phyloP scores from a whole-genome alignment of 2,329 filamentous ascomycete species.

The Exophiala alcalophila region DNA sequence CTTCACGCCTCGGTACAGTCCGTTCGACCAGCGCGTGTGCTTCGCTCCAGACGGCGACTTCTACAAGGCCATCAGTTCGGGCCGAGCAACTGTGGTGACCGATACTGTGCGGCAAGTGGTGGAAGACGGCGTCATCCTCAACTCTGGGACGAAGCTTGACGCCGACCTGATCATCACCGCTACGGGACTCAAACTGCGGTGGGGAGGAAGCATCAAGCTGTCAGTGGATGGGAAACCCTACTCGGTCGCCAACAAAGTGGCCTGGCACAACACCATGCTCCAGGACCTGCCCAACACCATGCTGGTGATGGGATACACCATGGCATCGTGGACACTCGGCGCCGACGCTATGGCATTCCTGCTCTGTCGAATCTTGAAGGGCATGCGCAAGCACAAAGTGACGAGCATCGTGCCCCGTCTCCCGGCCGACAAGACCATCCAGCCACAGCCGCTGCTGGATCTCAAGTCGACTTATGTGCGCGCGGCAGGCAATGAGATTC shows the following conservation, averaged over 20 bases:
- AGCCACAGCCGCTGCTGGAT: slow-evolving; percentile 33
- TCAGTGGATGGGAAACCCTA: slow-evolving; percentile 38
- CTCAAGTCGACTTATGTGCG: slow-evolving; percentile 42
- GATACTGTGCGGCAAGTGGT: slow-evolving; percentile 53
- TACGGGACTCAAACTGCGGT: slow-evolving; percentile 41
- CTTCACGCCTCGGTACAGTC: slow-evolving; percentile 63
- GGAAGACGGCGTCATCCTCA: slow-evolving; percentile 48
- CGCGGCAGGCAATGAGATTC: slow-evolving; percentile 34
- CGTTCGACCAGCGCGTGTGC: slow-evolving; percentile 73
- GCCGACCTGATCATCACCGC: slow-evolving; percentile 46
- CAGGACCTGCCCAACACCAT: slow-evolving; percentile 44
- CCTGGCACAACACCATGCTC: slow-evolving; percentile 45
- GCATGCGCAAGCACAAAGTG: slow-evolving; percentile 10
- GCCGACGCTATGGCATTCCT: slow-evolving; percentile 43
- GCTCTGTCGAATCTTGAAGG: slow-evolving; percentile 37
- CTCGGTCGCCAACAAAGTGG: slow-evolving; percentile 35
- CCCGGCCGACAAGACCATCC: background rate
- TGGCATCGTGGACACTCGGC: slow-evolving; percentile 46
- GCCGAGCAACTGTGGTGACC: slow-evolving; percentile 53
- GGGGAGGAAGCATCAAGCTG: slow-evolving; percentile 38
- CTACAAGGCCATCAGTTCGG: slow-evolving; percentile 50
- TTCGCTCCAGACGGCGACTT: slow-evolving; percentile 54
- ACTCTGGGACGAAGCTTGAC: slow-evolving; percentile 39
- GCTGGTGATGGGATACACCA: slow-evolving; percentile 43
- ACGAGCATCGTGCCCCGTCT: slow-evolving; percentile 10